A percentile compares a stretch with the other conserved stretches of the same genome.
Evolutionary conservation across 1,284 basidiomycete genomes (phyloP).

Genomic region (Naganishia liquefaciens): DNA sequence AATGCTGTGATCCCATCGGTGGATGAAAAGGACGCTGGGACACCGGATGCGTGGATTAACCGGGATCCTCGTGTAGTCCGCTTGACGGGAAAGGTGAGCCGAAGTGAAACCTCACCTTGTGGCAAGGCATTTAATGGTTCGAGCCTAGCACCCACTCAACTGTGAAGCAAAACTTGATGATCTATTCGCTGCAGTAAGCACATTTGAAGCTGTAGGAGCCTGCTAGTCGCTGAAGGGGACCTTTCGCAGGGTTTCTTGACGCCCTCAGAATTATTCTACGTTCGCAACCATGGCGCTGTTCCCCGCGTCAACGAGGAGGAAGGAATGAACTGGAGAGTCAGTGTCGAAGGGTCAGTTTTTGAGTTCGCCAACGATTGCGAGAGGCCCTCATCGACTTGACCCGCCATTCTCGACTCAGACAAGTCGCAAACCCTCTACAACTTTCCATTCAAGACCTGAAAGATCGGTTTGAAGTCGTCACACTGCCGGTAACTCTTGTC

Average conservation of each 20-base stretch:
- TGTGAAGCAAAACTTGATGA: slow-evolving; percentile 60
- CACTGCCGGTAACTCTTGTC: slow-evolving; percentile 66
- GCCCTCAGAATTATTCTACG: slow-evolving; percentile 65
- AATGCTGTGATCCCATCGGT: slow-evolving; percentile 13
- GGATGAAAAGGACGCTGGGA: slow-evolving; percentile 44
- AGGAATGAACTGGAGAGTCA: slow-evolving; percentile 59
- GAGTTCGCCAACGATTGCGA: not conserved
- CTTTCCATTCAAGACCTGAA: slow-evolving; percentile 59
- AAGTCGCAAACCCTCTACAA: slow-evolving; percentile 56
- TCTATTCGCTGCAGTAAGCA: slow-evolving; percentile 56
- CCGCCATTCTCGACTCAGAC: slow-evolving; percentile 33
- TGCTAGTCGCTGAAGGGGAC: not conserved
- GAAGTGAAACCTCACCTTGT: no score
- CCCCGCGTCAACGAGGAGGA: slow-evolving; percentile 57
- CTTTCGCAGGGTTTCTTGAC: slow-evolving; percentile 63
- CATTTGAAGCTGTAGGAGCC: not conserved
- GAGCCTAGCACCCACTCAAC: slow-evolving; percentile 67
- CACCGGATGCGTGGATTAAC: slow-evolving; percentile 58
- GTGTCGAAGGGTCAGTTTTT: slow-evolving; percentile 56
- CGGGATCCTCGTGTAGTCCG: slow-evolving; percentile 56
- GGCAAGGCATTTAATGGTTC: slow-evolving; percentile 24
- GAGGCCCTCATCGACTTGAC: not conserved
- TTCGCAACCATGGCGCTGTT: slow-evolving; percentile 68
- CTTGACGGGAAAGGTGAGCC: slow-evolving; percentile 57
- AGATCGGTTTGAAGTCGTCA: slow-evolving; percentile 60